Evolutionary conservation across 2,329 filamentous ascomycete species (phyloP), one percentile per base, ranked within the genome.

Genomic region (Coniochaeta prunicola): DNA sequence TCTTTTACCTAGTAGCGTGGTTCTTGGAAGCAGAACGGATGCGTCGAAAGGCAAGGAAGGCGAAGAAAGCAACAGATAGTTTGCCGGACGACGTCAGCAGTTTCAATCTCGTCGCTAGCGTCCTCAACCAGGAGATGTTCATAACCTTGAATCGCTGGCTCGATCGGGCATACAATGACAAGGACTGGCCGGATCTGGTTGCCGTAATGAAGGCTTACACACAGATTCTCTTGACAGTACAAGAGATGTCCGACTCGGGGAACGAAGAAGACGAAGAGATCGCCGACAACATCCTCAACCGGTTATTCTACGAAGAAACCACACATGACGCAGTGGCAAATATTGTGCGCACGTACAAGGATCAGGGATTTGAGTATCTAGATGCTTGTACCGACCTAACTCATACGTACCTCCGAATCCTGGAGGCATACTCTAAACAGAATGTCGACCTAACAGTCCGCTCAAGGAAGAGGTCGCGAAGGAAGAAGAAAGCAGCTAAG

Each of bases 221-320:
- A 0, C 92, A 97, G 69, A 94, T 97, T 64, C 79, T 96, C 21
- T 80, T 96, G 28, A 96, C 92, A 0, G 89, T 97, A 2, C 92
- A 96, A 67, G 91, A 96, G 61, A 97, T 99, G 92, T 80, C 87
- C 1, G 85, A 89, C 53, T 94, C 91, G 1, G 81, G 84, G 0
- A 82, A 90, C 31, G 92, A 97, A 62, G 92, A 97, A n/a, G 91
- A 99, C 64, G 89, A 96, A 69, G 94, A 97, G 66, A 97, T 99
- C 70, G 93, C 94, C 0, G 93, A 99, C 70, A 99, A 99, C 66
- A 97, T 96, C 13, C 85, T 96, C 57, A 96, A 89, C 67, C 90
- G 93, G 61, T 91, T 99, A n/a, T 99, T 99, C 71, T 99, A 99
- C 74, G 94, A 99, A 73, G 92, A 97, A 69, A 85, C 90, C 0